Conservation (phyloP, 306 rosid genomes). For the Astragalus membranaceus region DNA sequence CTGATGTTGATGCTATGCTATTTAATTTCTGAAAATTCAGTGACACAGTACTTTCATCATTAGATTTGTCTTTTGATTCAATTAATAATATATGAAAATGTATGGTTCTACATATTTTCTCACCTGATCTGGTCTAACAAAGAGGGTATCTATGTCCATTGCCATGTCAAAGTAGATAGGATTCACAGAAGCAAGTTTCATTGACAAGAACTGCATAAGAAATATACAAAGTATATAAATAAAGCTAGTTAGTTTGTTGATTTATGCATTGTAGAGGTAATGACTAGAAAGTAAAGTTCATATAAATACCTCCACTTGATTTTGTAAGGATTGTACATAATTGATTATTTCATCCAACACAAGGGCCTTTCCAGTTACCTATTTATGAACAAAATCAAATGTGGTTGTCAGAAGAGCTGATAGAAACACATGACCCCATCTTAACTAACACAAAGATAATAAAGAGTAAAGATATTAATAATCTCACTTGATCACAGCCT, state of each 20-base stretch:
- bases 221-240: background rate
- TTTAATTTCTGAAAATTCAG: constrained; percentile 36
- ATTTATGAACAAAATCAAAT: constrained; percentile 35
- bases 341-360: constrained; percentile 97
- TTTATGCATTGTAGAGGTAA: background rate
- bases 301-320: constrained; percentile 92
- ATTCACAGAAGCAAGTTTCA: constrained; percentile 80
- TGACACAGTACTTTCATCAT: constrained; percentile 3
- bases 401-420: constrained; percentile 18
- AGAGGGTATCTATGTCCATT: constrained; percentile 49
- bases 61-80: background rate
- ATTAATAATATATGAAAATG: background rate
- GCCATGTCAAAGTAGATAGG: constrained; percentile 60
- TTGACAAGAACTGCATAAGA: constrained; percentile 70
- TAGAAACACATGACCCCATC: constrained; percentile 4
- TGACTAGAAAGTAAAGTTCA: background rate
- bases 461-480: background rate
- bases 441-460: constrained; percentile 1
- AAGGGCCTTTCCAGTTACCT: constrained; percentile 96
- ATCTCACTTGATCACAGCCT: constrained; percentile 63
- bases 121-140: constrained; percentile 62
- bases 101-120: background rate
- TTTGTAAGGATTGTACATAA: constrained; percentile 96
- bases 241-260: background rate
- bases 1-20: constrained; percentile 33